These are phyloP conservation scores for Fusarium pseudonygamai DNA, from an alignment of 2,329 filamentous ascomycete species.

Conservation along the genomic window DNA sequence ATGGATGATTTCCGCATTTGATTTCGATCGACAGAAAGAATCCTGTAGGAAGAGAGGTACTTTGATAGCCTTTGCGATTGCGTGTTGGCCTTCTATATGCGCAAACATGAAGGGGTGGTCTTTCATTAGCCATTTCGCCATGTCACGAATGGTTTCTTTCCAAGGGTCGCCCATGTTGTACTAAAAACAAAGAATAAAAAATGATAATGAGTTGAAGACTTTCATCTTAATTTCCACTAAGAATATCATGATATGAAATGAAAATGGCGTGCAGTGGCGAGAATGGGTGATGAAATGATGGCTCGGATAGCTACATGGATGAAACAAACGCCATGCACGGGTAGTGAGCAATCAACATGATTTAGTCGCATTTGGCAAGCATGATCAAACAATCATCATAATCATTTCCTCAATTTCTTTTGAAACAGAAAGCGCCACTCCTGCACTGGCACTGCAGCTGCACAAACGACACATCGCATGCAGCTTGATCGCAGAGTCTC, in stretches of 20 bases:
- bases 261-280: neutral
- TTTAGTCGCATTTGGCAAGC: neutral
- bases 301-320: neutral
- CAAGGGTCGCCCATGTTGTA: neutral
- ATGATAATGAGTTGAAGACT: rapidly evolving
- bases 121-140: neutral
- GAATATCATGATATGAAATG: no score
- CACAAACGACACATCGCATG: neutral
- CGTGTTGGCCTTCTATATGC: neutral
- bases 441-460: neutral
- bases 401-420: neutral
- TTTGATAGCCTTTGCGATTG: neutral
- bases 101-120: neutral
- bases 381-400: neutral
- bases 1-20: neutral
- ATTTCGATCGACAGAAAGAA: neutral
- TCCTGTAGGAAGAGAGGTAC: neutral
- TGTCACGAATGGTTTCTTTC: neutral
- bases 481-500: neutral
- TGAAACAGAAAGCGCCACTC: neutral
- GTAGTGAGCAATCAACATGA: neutral
- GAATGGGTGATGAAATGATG: neutral
- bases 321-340: neutral
- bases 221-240: no score
- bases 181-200: neutral